Base-by-base conservation (phyloP, 768 basidiomycete genomes). In the Chalciporus piperatus region DNA sequence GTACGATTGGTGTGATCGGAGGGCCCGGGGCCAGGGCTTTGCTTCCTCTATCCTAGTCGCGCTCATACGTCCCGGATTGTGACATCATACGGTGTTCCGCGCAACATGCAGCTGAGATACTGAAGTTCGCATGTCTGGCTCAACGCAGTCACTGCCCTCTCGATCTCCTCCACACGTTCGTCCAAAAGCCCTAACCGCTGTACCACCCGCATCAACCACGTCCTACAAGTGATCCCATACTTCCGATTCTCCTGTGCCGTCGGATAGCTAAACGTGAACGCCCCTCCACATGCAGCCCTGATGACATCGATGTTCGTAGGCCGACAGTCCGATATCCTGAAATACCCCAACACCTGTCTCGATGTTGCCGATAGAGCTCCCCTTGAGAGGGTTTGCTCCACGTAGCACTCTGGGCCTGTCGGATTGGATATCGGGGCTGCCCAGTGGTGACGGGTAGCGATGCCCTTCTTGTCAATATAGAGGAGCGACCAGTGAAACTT, bases 401-500 rank as follows among this genome's bases (percentile, higher is more conserved):
- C 57, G 40, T 63, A 63, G 28, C 50, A 50, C 47, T 63, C 61
- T 37, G 52, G 48, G 11, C 53, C 39, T 20, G 22, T 40, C 17
- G 35, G 50, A 38, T 42, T 50, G 27, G 47, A 12, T 4, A 54
- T 45, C 41, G 42, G 48, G 28, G 59, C 57, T 33, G 58, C 57
- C 61, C 61, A 63, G 42, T 63, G 61, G 38, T 63, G 61, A 38
- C 59, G 48, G 28, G 53, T 57, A 11, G 55, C 55, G 11, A 44
- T 30, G 35, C 59, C 59, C 32, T 27, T 37, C 8, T 48, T 32
- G 45, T 56, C 53, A 11, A 59, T 57, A 20, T 45, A 41, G 25
- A 60, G 48, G 19, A 63, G 45, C 25, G 61, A 55, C 61, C 61
- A 63, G 37, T 63, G 61, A 30, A 58, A 63, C 41, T 54, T 54